phyloP scores from a whole-genome alignment of 352 stramenopile genomes.

The Albugo laibachii region DNA sequence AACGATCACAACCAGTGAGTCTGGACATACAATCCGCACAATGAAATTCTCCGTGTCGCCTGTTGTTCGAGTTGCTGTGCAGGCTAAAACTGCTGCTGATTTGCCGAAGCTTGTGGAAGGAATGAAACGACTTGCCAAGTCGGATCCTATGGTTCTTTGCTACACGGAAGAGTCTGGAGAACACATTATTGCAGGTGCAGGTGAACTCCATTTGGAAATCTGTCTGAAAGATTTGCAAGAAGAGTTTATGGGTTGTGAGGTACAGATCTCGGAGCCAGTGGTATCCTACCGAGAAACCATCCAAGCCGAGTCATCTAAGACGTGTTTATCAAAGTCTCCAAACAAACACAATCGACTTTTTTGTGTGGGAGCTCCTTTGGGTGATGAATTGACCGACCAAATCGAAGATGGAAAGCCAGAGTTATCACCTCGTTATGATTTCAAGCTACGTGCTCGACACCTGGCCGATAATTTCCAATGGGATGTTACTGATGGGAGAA shows the following conservation, averaged over 20 bases:
- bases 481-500: conserved; percentile 95
- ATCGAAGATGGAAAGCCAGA: conserved; percentile 95
- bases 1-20: conserved; percentile 97
- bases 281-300: conserved; percentile 99
- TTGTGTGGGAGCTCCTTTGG: conserved; percentile 81
- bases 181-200: conserved; percentile 98
- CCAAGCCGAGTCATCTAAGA: conserved; percentile 87
- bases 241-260: conserved; percentile 97
- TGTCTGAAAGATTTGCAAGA: conserved; percentile 99
- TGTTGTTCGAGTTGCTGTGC: conserved; percentile 98
- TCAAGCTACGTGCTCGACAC: conserved; percentile 94
- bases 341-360: conserved; percentile 99
- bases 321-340: conserved; percentile 97
- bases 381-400: conserved; percentile 87
- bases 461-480: conserved; percentile 95
- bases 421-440: conserved; percentile 81
- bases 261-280: conserved; percentile 98
- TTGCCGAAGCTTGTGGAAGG: conserved; percentile 99
- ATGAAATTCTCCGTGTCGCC: conserved; percentile 99
- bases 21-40: conserved; percentile 96
- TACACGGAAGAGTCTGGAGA: conserved; percentile 99
- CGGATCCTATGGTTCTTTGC: conserved; percentile 98
- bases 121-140: conserved; percentile 99
- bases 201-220: conserved; percentile 99
- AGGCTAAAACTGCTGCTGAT: conserved; percentile 97